A percentile compares a stretch with the other conserved stretches of the same genome.
Evolutionary conservation across 257 asterid genomes (phyloP).

Genomic region (Nicotiana undulata): DNA sequence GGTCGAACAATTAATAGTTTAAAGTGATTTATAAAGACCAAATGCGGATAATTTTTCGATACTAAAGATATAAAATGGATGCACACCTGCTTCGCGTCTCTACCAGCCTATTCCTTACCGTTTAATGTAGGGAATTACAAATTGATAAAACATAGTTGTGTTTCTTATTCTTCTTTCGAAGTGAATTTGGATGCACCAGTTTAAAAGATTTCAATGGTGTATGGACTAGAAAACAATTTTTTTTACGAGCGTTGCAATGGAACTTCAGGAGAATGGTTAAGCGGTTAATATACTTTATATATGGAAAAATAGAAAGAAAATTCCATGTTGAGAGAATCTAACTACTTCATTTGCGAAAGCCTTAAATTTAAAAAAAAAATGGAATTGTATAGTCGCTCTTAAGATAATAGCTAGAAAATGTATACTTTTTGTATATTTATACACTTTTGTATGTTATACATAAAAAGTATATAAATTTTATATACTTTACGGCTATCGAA

Average conservation of each 20-base stretch:
- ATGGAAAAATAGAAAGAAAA: background rate
- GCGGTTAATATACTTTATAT: background rate
- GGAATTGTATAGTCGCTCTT: accelerated
- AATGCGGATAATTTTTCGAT: no score
- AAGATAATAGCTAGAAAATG: no score
- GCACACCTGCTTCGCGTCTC: background rate
- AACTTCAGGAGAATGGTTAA: background rate
- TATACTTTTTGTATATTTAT: no score
- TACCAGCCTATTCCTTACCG: background rate
- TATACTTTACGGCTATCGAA: no score
- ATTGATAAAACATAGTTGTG: background rate
- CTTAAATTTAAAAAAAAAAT: background rate
- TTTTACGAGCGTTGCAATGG: background rate
- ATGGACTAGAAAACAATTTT: no score
- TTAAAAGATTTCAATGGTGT: background rate
- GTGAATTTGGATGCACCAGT: background rate
- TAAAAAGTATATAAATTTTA: no score
- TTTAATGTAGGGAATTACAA: background rate
- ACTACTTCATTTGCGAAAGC: background rate
- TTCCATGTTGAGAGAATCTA: background rate
- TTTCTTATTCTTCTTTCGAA: background rate
- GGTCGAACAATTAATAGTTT: no score
- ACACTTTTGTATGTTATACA: no score
- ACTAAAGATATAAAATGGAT: no score
- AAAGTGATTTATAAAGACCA: no score